Conservation (phyloP, 2,329 filamentous ascomycete species). For the Cytospora paraplurivora region DNA sequence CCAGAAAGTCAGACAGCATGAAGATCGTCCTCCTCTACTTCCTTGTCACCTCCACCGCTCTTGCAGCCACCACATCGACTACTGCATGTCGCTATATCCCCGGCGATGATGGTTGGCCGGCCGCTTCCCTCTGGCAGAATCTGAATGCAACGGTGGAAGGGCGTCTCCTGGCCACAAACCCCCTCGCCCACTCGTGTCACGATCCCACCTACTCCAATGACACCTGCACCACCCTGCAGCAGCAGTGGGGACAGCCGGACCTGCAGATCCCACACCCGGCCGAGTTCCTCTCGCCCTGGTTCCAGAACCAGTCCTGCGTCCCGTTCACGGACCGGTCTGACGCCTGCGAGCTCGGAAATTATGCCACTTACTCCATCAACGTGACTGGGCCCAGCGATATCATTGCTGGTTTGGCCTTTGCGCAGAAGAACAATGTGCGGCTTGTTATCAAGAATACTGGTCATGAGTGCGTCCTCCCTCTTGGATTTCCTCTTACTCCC, state of each 20-base stretch:
- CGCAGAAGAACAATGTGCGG: conserved; percentile 41
- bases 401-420: conserved; percentile 40
- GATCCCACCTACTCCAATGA: too few species aligned
- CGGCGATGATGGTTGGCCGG: conserved; percentile 57
- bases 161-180: conserved; percentile 52
- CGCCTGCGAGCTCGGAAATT: conserved; percentile 43
- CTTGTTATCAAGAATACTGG: conserved; percentile 48
- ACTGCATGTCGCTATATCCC: conserved; percentile 37
- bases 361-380: conserved; percentile 39
- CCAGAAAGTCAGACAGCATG: too few species aligned
- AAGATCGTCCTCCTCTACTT: too few species aligned
- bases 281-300: conserved; percentile 41
- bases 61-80: neutral
- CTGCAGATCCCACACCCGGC: conserved; percentile 22
- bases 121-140: conserved; percentile 43
- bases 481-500: conserved; percentile 32
- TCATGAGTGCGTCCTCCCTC: conserved; percentile 43
- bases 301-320: conserved; percentile 32
- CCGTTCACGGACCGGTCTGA: conserved; percentile 38
- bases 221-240: too few species aligned
- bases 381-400: conserved; percentile 34
- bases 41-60: neutral
- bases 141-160: conserved; percentile 58
- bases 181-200: conserved; percentile 55
- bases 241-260: conserved; percentile 27